Percentiles rank a stretch among this genome's conserved stretches.
phyloP scores from a whole-genome alignment of 306 rosid species.

The Spatholobus suberectus region DNA sequence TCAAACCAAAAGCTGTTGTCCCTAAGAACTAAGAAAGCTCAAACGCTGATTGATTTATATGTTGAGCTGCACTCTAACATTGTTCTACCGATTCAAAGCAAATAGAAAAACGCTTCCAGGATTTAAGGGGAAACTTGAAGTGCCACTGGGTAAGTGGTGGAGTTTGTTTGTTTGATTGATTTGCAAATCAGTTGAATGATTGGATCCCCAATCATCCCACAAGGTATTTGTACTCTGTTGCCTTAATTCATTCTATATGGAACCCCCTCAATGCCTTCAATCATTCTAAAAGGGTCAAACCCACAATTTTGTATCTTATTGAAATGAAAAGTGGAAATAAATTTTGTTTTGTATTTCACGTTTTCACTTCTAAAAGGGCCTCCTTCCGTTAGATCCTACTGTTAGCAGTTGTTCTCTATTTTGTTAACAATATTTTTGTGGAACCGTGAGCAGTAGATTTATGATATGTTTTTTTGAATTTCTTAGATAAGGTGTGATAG shows the following conservation, averaged over 20 bases:
- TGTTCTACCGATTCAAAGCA: not conserved
- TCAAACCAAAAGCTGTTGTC: not conserved
- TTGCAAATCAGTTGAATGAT: slow-evolving; percentile 24
- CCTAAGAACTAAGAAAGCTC: not conserved
- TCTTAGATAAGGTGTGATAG: not conserved
- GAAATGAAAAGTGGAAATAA: not conserved
- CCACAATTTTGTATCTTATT: not conserved
- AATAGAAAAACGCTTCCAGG: not conserved
- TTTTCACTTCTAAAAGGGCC: not conserved
- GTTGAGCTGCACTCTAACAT: not conserved
- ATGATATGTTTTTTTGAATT: not conserved
- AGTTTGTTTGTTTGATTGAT: not conserved
- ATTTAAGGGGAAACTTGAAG: not conserved
- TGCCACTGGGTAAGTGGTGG: not conserved
- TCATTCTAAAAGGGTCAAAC: not conserved
- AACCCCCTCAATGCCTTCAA: not conserved
- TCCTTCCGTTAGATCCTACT: not conserved
- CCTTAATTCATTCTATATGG: not conserved
- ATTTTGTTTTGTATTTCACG: not conserved
- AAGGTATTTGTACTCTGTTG: not conserved
- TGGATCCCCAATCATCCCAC: not conserved
- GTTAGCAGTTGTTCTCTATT: not conserved
- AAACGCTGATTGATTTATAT: not conserved
- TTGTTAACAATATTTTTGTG: not conserved
- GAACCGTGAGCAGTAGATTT: not conserved